Conservation (phyloP, 2,329 filamentous ascomycete genomes). For the Cladosporium sp. region DNA sequence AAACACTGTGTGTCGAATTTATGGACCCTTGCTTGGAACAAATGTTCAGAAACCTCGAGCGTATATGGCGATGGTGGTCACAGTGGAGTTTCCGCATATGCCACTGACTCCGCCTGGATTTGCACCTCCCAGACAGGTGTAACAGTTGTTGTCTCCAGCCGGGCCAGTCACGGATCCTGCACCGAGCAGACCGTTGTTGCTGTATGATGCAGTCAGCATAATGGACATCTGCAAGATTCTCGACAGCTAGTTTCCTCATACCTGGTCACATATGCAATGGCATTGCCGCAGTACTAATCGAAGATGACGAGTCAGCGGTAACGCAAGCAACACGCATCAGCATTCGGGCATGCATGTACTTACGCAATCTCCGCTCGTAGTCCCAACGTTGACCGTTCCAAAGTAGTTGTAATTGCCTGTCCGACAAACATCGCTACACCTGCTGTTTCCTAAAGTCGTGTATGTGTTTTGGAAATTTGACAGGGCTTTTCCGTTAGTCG, state of each 20-base stretch:
- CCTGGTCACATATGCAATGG: conserved; percentile 4
- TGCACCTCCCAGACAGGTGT: conserved; percentile 21
- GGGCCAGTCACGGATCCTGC: conserved; percentile 15
- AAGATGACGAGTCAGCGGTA: neutral
- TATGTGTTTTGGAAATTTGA: conserved; percentile 21
- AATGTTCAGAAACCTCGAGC: conserved; percentile 21
- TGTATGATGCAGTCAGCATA: neutral
- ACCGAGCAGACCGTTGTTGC: neutral
- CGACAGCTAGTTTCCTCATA: neutral
- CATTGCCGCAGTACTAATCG: neutral
- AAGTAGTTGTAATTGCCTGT: conserved; percentile 21
- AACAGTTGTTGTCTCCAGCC: conserved; percentile 25
- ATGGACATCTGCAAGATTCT: neutral
- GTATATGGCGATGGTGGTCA: conserved; percentile 27
- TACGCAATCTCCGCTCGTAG: conserved; percentile 22
- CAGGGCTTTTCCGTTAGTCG: conserved; percentile 23
- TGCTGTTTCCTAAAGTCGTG: conserved; percentile 17
- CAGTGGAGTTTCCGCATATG: conserved; percentile 24
- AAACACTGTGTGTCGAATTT: too few relatives aligned
- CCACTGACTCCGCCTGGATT: conserved; percentile 16
- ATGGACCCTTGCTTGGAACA: too few relatives aligned
- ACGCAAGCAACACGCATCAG: neutral
- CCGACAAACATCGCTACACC: conserved; percentile 20
- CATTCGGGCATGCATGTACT: neutral
- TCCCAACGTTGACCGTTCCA: conserved; percentile 24